Conservation (phyloP, 345 rosid genomes). For the Eucalyptus sp. region DNA sequence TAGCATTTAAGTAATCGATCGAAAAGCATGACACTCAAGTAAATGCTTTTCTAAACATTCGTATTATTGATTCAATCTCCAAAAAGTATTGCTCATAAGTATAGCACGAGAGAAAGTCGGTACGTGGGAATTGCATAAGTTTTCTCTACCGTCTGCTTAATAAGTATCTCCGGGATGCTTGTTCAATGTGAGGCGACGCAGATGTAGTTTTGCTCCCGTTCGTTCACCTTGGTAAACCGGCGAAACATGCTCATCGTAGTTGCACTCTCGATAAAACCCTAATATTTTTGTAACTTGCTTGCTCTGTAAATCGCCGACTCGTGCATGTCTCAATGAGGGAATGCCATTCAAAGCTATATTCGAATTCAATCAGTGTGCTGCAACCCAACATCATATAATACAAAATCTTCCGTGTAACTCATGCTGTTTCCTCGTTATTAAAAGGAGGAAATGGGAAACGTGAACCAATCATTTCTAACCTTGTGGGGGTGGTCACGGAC, state of each 20-base stretch:
- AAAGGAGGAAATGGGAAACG: background rate
- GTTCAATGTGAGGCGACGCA: background rate
- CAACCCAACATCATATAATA: background rate
- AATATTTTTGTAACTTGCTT: background rate
- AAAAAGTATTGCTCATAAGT: background rate
- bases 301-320: background rate
- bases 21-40: background rate
- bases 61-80: background rate
- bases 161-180: background rate
- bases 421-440: background rate
- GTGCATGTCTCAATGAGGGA: background rate
- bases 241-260: background rate
- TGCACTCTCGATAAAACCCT: background rate
- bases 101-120: background rate
- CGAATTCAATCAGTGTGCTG: background rate
- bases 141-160: background rate
- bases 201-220: background rate
- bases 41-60: background rate
- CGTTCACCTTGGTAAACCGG: background rate
- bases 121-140: background rate
- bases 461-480: background rate
- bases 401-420: background rate
- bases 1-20: background rate
- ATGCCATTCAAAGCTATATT: background rate
- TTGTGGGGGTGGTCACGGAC: background rate